Evolutionary conservation across 73 alveolate species (phyloP).

Genomic region (Diophrys appendiculata): DNA sequence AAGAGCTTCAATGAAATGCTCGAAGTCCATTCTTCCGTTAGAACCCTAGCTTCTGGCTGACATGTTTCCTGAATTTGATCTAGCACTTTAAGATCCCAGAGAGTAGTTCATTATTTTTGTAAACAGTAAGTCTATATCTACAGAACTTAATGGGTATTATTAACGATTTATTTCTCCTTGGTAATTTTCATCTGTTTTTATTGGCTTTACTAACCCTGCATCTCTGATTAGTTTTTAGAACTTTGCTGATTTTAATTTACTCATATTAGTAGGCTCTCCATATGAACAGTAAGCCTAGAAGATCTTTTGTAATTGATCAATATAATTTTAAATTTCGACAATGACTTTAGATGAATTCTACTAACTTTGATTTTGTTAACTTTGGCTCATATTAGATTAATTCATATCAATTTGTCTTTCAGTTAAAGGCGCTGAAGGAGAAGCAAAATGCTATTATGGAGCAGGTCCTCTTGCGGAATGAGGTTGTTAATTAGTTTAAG

Average conservation of each 20-base stretch:
- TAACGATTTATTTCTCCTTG: neutral
- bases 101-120: conserved; percentile 20
- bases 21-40: conserved; percentile 56
- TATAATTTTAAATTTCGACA: conserved; percentile 30
- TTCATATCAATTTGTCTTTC: too few relatives aligned
- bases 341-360: too few relatives aligned
- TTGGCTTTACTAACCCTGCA: conserved; percentile 29
- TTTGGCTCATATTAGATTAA: too few relatives aligned
- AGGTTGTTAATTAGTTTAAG: conserved; percentile 2
- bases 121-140: conserved; percentile 65
- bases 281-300: conserved; percentile 63
- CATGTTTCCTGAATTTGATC: neutral
- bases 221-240: conserved; percentile 64
- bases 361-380: too few relatives aligned
- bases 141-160: conserved; percentile 12
- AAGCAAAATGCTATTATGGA: neutral
- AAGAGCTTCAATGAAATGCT: conserved; percentile 55
- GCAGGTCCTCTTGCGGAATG: neutral
- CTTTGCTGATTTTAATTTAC: conserved; percentile 58
- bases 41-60: neutral
- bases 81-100: neutral
- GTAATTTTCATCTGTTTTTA: neutral
- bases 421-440: too few relatives aligned
- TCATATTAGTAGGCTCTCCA: conserved; percentile 69
- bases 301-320: conserved; percentile 42